Evolutionary conservation across 345 rosid genomes (phyloP).

Genomic region (Rhizophora mangle): DNA sequence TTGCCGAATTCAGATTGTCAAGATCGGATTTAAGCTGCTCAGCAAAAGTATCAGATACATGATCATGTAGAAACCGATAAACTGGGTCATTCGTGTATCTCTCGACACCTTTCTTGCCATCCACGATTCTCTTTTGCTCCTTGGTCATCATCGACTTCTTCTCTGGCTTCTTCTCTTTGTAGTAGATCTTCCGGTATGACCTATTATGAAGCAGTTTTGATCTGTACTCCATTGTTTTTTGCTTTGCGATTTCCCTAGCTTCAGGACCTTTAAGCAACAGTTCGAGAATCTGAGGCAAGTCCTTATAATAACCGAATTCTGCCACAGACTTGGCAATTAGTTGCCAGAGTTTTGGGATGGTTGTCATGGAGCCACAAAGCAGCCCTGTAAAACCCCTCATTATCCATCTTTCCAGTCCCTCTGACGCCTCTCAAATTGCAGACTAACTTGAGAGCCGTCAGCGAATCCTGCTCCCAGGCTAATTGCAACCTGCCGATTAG

Average conservation of each 20-base stretch:
- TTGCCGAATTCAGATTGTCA: background rate
- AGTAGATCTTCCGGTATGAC: background rate
- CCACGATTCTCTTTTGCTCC: background rate
- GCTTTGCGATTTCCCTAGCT: background rate
- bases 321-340: background rate
- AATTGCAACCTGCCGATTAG: background rate
- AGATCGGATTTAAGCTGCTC: conserved; percentile 1
- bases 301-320: conserved; percentile 12
- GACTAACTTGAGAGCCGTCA: conserved; percentile 6
- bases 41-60: conserved; percentile 1
- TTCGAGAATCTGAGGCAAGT: conserved; percentile 1
- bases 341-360: conserved; percentile 5
- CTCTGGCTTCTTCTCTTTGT: background rate
- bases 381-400: conserved; percentile 7
- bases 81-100: background rate
- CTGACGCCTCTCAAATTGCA: conserved; percentile 12
- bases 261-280: background rate
- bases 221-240: background rate
- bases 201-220: background rate
- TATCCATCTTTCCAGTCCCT: background rate
- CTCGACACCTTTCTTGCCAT: background rate
- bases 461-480: conserved; percentile 6
- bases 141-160: background rate
- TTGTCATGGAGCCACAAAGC: conserved; percentile 9
- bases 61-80: background rate